Evolutionary conservation across 805 yeast genomes (phyloP).

Genomic region (Isabelozyma gotoi): DNA sequence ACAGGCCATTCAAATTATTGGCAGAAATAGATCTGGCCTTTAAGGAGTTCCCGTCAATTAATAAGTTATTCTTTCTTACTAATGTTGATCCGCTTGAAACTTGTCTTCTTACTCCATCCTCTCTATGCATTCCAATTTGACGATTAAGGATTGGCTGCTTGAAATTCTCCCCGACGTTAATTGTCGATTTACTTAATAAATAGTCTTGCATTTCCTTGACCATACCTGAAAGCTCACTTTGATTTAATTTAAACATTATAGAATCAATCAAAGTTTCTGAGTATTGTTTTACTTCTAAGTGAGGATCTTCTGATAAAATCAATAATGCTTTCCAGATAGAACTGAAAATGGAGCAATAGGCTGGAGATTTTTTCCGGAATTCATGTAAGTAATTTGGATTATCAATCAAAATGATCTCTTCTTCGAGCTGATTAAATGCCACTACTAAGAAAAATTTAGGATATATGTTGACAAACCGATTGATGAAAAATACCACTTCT

Average conservation of each 20-base stretch:
- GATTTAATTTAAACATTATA: conserved; percentile 61
- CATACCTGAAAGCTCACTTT: conserved; percentile 62
- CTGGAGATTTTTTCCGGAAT: conserved; percentile 66
- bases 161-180: conserved; percentile 38
- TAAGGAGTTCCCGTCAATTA: conserved; percentile 26
- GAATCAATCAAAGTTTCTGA: conserved; percentile 78
- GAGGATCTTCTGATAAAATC: conserved; percentile 84
- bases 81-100: conserved; percentile 21
- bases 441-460: conserved; percentile 76
- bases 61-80: conserved; percentile 21
- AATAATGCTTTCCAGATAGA: conserved; percentile 86
- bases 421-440: conserved; percentile 82
- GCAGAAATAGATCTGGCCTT: conserved; percentile 30
- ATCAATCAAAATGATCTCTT: conserved; percentile 68
- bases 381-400: conserved; percentile 62
- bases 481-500: conserved; percentile 76
- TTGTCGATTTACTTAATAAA: conserved; percentile 49
- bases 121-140: conserved; percentile 16
- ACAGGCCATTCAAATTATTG: conserved; percentile 8
- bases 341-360: conserved; percentile 82
- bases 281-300: conserved; percentile 67
- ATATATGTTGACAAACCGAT: conserved; percentile 70
- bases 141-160: conserved; percentile 37
- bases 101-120: conserved; percentile 15
- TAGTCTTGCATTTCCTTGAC: conserved; percentile 68